Conservation (phyloP, 768 basidiomycete genomes). For the Boletus speciosus region DNA sequence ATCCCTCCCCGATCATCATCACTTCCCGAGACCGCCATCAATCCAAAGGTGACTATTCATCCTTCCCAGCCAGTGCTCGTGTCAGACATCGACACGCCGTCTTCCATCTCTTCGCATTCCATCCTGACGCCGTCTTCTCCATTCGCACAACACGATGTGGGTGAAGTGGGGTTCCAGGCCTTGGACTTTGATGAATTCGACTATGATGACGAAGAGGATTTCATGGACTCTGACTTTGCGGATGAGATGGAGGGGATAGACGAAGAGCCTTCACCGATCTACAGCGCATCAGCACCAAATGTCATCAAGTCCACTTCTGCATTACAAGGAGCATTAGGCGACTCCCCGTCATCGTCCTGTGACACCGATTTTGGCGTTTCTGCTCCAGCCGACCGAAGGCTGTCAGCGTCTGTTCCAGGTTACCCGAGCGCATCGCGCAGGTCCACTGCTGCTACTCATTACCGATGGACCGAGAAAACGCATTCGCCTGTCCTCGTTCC, state of each 20-base stretch:
- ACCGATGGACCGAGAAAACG: conserved; percentile 18
- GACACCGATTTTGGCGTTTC: conserved; percentile 2
- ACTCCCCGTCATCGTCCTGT: conserved; percentile 15
- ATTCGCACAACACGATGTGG: conserved; percentile 18
- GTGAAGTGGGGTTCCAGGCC: conserved; percentile 7
- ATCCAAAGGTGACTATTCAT: conserved; percentile 29
- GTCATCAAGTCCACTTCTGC: conserved; percentile 32
- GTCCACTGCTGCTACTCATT: conserved; percentile 5
- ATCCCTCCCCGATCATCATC: conserved; percentile 14
- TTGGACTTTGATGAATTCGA: conserved; percentile 34
- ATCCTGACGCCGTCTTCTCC: conserved; percentile 31
- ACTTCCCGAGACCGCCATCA: conserved; percentile 16
- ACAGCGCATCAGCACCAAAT: conserved; percentile 21
- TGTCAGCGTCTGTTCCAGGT: conserved; percentile 33
- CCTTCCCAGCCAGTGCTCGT: conserved; percentile 20
- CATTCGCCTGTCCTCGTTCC: conserved; percentile 10
- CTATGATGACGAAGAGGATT: conserved; percentile 31
- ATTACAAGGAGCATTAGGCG: conserved; percentile 31
- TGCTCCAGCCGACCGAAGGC: conserved; percentile 25
- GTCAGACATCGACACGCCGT: conserved; percentile 31
- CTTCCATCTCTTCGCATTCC: conserved; percentile 31
- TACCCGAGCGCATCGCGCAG: conserved; percentile 26
- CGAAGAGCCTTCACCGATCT: conserved; percentile 19
- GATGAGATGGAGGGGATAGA: conserved; percentile 33
- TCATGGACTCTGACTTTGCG: conserved; percentile 29